Evolutionary conservation across 1,284 basidiomycete species (phyloP).

Genomic region (Exobasidium cylindrosporum): DNA sequence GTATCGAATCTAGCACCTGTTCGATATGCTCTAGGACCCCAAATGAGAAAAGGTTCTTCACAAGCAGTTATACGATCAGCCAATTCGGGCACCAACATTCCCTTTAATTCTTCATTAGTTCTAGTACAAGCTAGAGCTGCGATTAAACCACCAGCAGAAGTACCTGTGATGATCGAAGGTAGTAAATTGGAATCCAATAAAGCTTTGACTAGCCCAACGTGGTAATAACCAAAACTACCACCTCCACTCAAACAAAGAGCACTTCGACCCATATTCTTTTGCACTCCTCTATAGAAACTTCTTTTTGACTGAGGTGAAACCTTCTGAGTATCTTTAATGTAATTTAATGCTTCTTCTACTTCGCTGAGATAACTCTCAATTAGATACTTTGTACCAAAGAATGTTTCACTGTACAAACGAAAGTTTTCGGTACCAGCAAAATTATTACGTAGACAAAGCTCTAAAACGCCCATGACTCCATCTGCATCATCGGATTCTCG

Average conservation of each 20-base stretch:
- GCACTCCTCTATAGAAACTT: slow-evolving; percentile 82
- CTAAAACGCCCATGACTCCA: slow-evolving; percentile 79
- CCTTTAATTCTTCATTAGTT: slow-evolving; percentile 80
- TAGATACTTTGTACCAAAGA: slow-evolving; percentile 53
- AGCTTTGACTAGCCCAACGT: slow-evolving; percentile 86
- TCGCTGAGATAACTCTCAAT: slow-evolving; percentile 40
- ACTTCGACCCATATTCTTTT: slow-evolving; percentile 81
- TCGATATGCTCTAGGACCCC: slow-evolving; percentile 75
- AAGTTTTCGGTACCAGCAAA: slow-evolving; percentile 92
- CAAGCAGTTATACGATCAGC: slow-evolving; percentile 88
- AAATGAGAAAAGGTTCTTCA: slow-evolving; percentile 67
- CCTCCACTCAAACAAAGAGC: slow-evolving; percentile 92
- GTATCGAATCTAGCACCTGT: slow-evolving; percentile 94
- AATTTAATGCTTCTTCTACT: slow-evolving; percentile 13
- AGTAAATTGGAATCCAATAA: slow-evolving; percentile 82
- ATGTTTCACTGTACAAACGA: slow-evolving; percentile 82
- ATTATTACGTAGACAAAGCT: slow-evolving; percentile 86
- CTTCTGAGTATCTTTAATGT: slow-evolving; percentile 42
- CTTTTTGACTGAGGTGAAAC: slow-evolving; percentile 74
- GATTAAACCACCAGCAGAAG: slow-evolving; percentile 81
- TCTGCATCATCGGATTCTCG: slow-evolving; percentile 69
- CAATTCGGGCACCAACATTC: slow-evolving; percentile 58
- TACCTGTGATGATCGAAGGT: slow-evolving; percentile 83
- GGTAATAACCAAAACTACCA: slow-evolving; percentile 86
- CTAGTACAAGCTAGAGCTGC: slow-evolving; percentile 74